Conservation (phyloP, 768 basidiomycete genomes). For the Fistulinella prunicolor region DNA sequence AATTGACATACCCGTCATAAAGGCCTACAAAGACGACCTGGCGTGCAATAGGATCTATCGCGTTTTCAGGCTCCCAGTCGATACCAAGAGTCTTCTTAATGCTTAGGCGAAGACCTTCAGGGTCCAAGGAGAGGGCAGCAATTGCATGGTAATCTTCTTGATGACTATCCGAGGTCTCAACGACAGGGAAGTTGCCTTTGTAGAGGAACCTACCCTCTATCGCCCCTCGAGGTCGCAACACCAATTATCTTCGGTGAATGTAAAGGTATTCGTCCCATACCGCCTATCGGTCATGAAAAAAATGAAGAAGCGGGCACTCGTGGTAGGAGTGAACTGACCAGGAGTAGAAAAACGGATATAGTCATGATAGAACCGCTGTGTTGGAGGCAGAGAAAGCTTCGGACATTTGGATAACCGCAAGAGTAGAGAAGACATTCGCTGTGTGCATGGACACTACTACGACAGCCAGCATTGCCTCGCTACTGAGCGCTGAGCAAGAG, state of each 20-base stretch:
- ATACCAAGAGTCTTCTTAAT: slow-evolving; percentile 59
- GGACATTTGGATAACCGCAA: slow-evolving; percentile 20
- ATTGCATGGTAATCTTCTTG: slow-evolving; percentile 88
- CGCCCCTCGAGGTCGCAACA: slow-evolving; percentile 70
- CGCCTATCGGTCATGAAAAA: slow-evolving; percentile 40
- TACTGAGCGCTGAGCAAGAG: slow-evolving; percentile 6
- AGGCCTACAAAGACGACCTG: slow-evolving; percentile 88
- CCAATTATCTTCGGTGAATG: slow-evolving; percentile 78
- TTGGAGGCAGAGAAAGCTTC: slow-evolving; percentile 7
- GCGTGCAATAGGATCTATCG: slow-evolving; percentile 54
- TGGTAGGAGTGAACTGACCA: slow-evolving; percentile 37
- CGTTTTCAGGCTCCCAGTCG: slow-evolving; percentile 67
- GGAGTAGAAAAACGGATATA: slow-evolving; percentile 54
- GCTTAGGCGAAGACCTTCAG: slow-evolving; percentile 66
- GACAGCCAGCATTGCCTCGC: slow-evolving; percentile 30
- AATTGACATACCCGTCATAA: slow-evolving; percentile 75
- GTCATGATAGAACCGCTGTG: slow-evolving; percentile 57
- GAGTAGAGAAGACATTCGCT: slow-evolving; percentile 29
- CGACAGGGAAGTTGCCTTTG: neutral
- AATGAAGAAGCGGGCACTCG: slow-evolving; percentile 2
- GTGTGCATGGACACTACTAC: slow-evolving; percentile 22
- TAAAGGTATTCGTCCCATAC: slow-evolving; percentile 65
- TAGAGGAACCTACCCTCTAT: slow-evolving; percentile 51
- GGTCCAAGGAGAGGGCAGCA: slow-evolving; percentile 69
- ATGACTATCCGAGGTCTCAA: slow-evolving; percentile 48